Percentiles rank a stretch among this genome's conserved stretches.
Conservation (phyloP, 2,329 filamentous ascomycete genomes). For the Trichoderma sp. region DNA sequence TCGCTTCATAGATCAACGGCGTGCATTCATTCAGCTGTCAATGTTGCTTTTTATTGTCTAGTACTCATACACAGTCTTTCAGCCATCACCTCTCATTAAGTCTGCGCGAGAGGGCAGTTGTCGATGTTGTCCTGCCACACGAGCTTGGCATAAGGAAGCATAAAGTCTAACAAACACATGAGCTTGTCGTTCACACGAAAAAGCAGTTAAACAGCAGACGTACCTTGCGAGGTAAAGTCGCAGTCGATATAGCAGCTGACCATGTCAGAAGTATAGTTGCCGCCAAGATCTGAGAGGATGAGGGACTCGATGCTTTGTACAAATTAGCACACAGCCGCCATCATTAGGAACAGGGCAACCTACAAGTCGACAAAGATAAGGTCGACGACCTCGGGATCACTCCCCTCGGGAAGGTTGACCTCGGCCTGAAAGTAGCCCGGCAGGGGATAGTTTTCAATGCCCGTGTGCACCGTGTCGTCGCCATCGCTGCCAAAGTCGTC, state of each 20-base stretch:
- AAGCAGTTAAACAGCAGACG: too few species aligned
- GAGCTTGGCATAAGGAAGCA: slow-evolving; percentile 45
- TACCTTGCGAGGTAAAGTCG: slow-evolving; percentile 44
- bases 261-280: slow-evolving; percentile 40
- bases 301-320: slow-evolving; percentile 43
- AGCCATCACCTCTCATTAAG: neutral
- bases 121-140: slow-evolving; percentile 43
- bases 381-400: slow-evolving; percentile 51
- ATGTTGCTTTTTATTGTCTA: neutral
- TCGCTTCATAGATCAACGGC: too few species aligned
- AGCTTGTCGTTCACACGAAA: neutral
- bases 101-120: slow-evolving; percentile 39
- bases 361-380: slow-evolving; percentile 58
- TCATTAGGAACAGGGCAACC: slow-evolving; percentile 29
- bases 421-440: slow-evolving; percentile 55
- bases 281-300: slow-evolving; percentile 44
- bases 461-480: slow-evolving; percentile 57
- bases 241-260: slow-evolving; percentile 46
- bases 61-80: neutral
- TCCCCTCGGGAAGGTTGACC: slow-evolving; percentile 50
- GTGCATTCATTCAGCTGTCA: neutral
- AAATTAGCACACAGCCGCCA: neutral
- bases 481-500: slow-evolving; percentile 60
- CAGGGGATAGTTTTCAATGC: slow-evolving; percentile 50
- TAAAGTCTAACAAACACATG: slow-evolving; percentile 37